Base-by-base conservation (phyloP, 768 basidiomycete species). In the Pisolithus sp. region DNA sequence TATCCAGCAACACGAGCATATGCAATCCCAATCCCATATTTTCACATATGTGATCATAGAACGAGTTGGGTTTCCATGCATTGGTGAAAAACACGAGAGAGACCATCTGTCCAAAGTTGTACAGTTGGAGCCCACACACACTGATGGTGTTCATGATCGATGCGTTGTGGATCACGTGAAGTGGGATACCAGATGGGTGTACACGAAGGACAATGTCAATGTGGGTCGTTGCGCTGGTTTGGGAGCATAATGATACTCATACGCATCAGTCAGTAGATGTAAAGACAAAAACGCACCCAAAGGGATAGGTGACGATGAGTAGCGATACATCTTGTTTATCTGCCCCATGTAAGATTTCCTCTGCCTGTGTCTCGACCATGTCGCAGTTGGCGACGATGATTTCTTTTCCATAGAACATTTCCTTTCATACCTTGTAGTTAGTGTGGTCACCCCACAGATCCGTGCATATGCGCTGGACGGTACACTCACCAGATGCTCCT, bases 21-120 rank as follows among this genome's bases (percentile, higher is more conserved):
- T 99, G 96, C 70, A 95, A 78, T 0, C 95, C 96, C 6, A 96
- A 74, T 58, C 81, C 77, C 26, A 76, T 74, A 61, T 99, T 99
- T 72, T 99, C 93, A 63, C 86, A 84, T 59, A 99, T 78, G 20
- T 92, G 81, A 56, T 91, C 93, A 66, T 97, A 94, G 73, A 94
- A 98, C 57, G 88, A 92, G 61, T 89, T 87, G 2, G 96, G 96
- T 59, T 85, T 86, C 96, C 96, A 99, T 1, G 83, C 87, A 13
- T 94, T 90, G 30, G 96, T 99, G 75, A 97, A 99, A 75, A 97
- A 98, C 5, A 93, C 91, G 43, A 99, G 81, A 20, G 91, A 94
- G 36, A 98, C 89, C 2, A 91, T 88, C 68, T 98, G 96, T 12
- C 96, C 96, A 65, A n/a, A n/a, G n/a, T n/a, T n/a, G n/a, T n/a